These are phyloP conservation scores for Thalia dealbata DNA, from an alignment of 176 grass and related monocot genomes.

Conservation along the genomic window DNA sequence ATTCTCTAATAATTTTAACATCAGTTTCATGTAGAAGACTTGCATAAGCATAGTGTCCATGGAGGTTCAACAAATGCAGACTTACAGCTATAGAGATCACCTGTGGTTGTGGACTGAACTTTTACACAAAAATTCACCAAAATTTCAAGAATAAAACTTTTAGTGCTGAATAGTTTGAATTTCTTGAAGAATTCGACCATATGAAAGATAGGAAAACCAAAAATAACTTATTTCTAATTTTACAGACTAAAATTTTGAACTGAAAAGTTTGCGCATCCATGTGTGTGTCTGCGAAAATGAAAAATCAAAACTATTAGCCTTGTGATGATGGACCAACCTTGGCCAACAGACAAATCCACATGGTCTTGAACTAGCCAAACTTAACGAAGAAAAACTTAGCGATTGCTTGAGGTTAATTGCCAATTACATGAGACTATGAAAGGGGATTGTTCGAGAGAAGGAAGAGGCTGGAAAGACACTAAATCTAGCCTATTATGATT, in stretches of 20 bases:
- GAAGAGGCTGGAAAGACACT: neutral
- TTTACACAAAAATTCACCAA: too few relatives aligned
- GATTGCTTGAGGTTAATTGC: neutral
- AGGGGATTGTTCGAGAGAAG: neutral
- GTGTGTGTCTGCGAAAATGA: neutral
- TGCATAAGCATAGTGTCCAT: too few relatives aligned
- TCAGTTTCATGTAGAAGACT: too few relatives aligned
- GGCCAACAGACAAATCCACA: neutral
- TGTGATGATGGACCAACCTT: neutral
- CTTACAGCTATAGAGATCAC: too few relatives aligned
- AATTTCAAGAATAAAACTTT: too few relatives aligned
- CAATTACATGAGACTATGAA: neutral
- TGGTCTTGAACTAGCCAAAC: neutral
- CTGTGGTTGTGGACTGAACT: too few relatives aligned
- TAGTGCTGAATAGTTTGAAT: too few relatives aligned
- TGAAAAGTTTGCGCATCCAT: too few relatives aligned
- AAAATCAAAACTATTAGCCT: neutral
- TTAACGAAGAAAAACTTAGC: neutral
- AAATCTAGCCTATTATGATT: neutral
- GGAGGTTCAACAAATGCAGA: too few relatives aligned
- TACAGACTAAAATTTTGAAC: too few relatives aligned
- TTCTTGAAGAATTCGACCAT: neutral
- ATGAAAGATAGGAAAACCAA: neutral
- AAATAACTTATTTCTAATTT: neutral
- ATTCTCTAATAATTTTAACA: too few relatives aligned